These are phyloP conservation scores for Leccinum subrobustum DNA, from an alignment of 1,284 basidiomycete species.

Conservation along the genomic window DNA sequence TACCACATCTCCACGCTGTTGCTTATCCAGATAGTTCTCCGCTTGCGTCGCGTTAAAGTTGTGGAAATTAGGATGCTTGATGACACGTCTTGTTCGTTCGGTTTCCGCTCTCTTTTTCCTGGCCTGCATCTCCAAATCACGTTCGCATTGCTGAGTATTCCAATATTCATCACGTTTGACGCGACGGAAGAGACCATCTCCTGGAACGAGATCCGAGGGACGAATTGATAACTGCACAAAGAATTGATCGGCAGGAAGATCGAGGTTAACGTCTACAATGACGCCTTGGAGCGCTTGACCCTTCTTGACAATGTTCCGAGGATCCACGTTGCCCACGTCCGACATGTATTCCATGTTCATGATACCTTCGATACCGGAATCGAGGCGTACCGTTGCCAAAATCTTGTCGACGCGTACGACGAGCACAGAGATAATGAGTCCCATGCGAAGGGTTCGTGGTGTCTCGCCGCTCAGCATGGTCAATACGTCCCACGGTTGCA, in stretches of 20 bases:
- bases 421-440: slow-evolving; percentile 83
- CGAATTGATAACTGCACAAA: slow-evolving; percentile 79
- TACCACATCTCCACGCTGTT: too few species aligned
- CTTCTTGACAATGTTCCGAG: slow-evolving; percentile 56
- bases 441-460: slow-evolving; percentile 70
- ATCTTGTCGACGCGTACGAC: slow-evolving; percentile 55
- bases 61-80: too few species aligned
- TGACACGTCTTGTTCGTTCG: too few species aligned
- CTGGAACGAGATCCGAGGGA: slow-evolving; percentile 63
- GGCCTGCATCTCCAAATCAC: slow-evolving; percentile 74
- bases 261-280: slow-evolving; percentile 72
- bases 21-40: too few species aligned
- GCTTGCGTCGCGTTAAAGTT: too few species aligned
- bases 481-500: slow-evolving; percentile 79
- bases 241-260: slow-evolving; percentile 64
- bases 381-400: slow-evolving; percentile 69
- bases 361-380: slow-evolving; percentile 90
- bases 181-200: slow-evolving; percentile 64
- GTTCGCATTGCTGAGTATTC: slow-evolving; percentile 64
- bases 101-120: slow-evolving; percentile 72
- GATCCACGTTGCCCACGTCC: slow-evolving; percentile 44
- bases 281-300: slow-evolving; percentile 83
- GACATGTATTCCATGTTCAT: slow-evolving; percentile 70
- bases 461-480: slow-evolving; percentile 98
- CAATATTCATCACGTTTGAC: slow-evolving; percentile 66